Evolutionary conservation across 2,329 filamentous ascomycete species (phyloP).

Genomic region (Aspergillus spinulosporus): DNA sequence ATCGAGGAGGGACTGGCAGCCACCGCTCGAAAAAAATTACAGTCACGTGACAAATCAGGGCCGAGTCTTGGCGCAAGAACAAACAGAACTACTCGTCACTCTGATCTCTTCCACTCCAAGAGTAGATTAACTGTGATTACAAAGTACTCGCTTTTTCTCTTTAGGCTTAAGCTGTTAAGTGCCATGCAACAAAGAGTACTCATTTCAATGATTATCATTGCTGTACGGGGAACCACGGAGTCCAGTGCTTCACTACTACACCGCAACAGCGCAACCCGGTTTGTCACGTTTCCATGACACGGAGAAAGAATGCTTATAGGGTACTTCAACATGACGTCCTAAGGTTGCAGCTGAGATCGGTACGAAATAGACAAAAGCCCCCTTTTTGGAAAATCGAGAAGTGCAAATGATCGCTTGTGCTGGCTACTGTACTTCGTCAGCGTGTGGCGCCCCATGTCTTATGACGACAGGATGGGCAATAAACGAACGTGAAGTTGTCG

Average conservation of each 20-base stretch:
- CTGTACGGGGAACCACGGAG: not conserved
- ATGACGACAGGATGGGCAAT: too few relatives aligned
- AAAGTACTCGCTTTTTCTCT: too few relatives aligned
- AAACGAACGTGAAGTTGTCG: too few relatives aligned
- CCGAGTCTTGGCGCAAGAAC: constrained; percentile 17
- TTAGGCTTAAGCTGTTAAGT: too few relatives aligned
- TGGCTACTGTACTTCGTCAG: too few relatives aligned
- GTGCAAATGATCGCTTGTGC: too few relatives aligned
- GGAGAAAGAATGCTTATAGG: constrained; percentile 3
- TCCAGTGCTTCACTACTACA: not conserved
- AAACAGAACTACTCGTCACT: not conserved
- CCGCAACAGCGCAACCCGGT: not conserved
- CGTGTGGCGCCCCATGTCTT: too few relatives aligned
- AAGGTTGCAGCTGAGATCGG: too few relatives aligned
- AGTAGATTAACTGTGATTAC: not conserved
- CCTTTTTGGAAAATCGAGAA: too few relatives aligned
- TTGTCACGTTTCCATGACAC: constrained; percentile 7
- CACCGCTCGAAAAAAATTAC: constrained; percentile 20
- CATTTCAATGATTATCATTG: not conserved
- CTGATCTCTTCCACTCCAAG: not conserved
- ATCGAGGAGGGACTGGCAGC: constrained; percentile 16
- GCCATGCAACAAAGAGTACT: not conserved
- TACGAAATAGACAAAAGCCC: too few relatives aligned
- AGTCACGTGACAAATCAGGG: constrained; percentile 23
- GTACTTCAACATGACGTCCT: constrained; percentile 1